Conservation (phyloP, 441 rosid species). For the Euphorbia celastroides region DNA sequence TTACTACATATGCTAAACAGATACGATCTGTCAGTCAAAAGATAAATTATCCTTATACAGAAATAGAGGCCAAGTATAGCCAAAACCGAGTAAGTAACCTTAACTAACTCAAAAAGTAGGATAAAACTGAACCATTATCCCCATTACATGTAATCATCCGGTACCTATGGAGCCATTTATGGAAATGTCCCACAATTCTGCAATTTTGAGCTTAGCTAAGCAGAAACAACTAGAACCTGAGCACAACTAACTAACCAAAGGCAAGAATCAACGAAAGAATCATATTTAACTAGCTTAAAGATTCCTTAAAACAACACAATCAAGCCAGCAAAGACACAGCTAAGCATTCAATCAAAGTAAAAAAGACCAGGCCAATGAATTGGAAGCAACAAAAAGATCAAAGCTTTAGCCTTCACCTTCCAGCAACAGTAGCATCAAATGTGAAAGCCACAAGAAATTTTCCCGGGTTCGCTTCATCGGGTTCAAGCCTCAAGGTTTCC, state of each 20-base stretch:
- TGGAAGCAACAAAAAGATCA: background rate
- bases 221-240: too few species aligned
- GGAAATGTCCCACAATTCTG: too few species aligned
- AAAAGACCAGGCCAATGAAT: background rate
- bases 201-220: too few species aligned
- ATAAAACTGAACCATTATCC: background rate
- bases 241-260: too few species aligned
- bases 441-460: conserved; percentile 70
- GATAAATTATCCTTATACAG: background rate
- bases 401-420: conserved; percentile 46
- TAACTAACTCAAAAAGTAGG: background rate
- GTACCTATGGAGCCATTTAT: too few species aligned
- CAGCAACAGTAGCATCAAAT: conserved; percentile 87
- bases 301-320: background rate
- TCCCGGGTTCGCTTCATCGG: conserved; percentile 62
- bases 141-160: too few species aligned
- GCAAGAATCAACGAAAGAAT: background rate
- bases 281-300: background rate
- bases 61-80: background rate
- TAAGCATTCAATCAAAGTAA: conserved; percentile 4
- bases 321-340: background rate
- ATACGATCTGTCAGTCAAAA: too few species aligned
- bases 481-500: conserved; percentile 64
- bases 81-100: background rate
- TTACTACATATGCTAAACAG: too few species aligned